Base-by-base conservation (phyloP, 805 yeast genomes). In the Metahyphopichia silvanorum region DNA sequence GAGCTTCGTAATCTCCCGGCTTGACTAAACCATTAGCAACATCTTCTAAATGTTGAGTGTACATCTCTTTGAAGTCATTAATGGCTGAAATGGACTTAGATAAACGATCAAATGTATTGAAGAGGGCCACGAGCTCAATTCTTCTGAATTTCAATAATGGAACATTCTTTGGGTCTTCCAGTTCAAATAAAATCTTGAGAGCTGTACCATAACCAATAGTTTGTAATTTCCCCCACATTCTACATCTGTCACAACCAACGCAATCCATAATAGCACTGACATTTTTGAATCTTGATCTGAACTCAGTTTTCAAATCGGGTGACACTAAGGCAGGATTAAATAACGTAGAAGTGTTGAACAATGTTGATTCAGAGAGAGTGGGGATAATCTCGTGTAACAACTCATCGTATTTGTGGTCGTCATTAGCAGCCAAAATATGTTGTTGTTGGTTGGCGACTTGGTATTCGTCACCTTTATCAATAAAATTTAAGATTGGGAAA, bases 121-220 rank as follows among this genome's bases (percentile, higher is more conserved):
- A 66, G 43, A 93, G 73, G 1, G 96, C 94, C 32, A 91, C 91
- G 38, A 93, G 64, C 62, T 93, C 99, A 38, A 86, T 79, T 46
- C 87, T 74, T 25, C 85, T 72, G 51, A 85, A 71, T 35, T 70
- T 74, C 38, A 79, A 69, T 27, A 83, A 74, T 17, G 74, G 74
- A 28, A 67, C 60, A 29, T 70, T 70, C 31, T 67, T 68, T 16
- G 76, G 72, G 38, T 70, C 71, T 33, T 66, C 72, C 25, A 79
- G 75, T 55, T 91, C 98, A 55, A 93, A 87, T 38, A 93, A 66
- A 16, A 91, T 75, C 57, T 93, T 93, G 51, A 93, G 73, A 1
- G 96, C 95, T 6, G 99, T 93, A 13, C 97, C 99, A 57, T 93
- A 93, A 14, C 99, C 99, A 11, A 93, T 86, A 2, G 95, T 87